Evolutionary conservation across 2,329 filamentous ascomycete species (phyloP), one percentile per base, ranked within the genome.

Genomic region (Helotiales sp.): DNA sequence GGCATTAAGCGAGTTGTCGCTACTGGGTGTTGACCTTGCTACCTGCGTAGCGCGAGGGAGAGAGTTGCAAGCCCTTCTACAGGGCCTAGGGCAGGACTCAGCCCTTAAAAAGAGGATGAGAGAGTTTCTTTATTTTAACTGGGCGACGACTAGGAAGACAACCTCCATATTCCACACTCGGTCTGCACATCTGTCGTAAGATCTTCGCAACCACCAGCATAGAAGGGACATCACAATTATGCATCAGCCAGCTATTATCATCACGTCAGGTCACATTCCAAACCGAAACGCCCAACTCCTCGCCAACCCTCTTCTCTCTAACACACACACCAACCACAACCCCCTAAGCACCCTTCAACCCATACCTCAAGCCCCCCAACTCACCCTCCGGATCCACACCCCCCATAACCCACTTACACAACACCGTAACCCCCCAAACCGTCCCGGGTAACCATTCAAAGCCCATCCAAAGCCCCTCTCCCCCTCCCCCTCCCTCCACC

Each of bases 351-450:
- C 90, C 89, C 75, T 90, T 92, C 75, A 87, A 90, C 63, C 84
- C 82, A 79, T 92, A 92, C 76, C 81, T 86, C 74, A 92, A 80
- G 63, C 79, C 81, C 58, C 84, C 81, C 72, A 94, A 78, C 74
- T 91, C 90, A 69, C 82, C 72, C 55, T 73, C 88, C 5, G 91
- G 86, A 79, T 93, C 89, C 8, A 93, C 85, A 57, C 87, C 84
- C 3, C 85, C 84, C 85, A 93, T 89, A 74, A 91, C 82, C 61
- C 86, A 79, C 78, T 93, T 89, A 32, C 87, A 87, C 55, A 85
- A 78, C 65, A 93, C 73, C 6, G 89, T 83, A 22, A 91, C 81
- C 0, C 71, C 82, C 73, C 91, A 89, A 1, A 93, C 84, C 1
- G 89, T 77, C 0, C 79, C 81, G 0, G 88, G 87, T 60, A 89